A percentile compares a stretch with the other conserved stretches of the same genome.
Conservation (phyloP, 148 eudicot species). For the Polygonum maritimum region DNA sequence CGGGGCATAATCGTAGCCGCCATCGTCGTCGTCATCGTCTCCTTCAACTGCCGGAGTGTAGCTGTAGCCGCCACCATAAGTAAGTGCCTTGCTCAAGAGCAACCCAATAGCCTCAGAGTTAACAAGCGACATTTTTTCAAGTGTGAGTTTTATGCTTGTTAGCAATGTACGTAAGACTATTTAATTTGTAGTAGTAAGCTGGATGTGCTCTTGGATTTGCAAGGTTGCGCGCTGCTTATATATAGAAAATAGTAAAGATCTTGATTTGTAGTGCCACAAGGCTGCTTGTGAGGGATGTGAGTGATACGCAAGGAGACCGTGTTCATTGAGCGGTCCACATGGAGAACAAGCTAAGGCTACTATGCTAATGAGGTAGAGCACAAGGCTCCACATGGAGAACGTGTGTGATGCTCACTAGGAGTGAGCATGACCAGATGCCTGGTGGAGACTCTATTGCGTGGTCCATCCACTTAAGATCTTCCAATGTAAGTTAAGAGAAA, state of each 20-base stretch:
- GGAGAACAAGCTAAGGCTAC: neutral
- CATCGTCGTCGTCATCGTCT: slow-evolving; percentile 25
- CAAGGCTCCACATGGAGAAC: neutral
- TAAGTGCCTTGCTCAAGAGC: neutral
- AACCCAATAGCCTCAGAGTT: neutral
- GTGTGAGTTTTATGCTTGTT: neutral
- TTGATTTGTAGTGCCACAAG: neutral
- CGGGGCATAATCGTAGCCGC: slow-evolving; percentile 22
- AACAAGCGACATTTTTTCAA: neutral
- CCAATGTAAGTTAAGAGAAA: slow-evolving; percentile 4
- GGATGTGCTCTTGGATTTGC: neutral
- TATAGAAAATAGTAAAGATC: neutral
- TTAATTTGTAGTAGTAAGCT: neutral
- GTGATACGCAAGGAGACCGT: neutral
- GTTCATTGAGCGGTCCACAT: neutral
- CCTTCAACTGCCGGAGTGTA: slow-evolving; percentile 9
- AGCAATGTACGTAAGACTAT: too few species aligned
- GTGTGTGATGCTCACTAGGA: neutral
- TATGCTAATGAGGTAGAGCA: neutral
- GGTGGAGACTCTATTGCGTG: neutral
- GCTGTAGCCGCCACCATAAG: neutral
- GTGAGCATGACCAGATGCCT: neutral
- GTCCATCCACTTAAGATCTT: neutral
- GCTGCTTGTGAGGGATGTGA: neutral
- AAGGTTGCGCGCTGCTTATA: neutral